Base-by-base conservation (phyloP, 2,329 filamentous ascomycete species). In the Remersonia thermophila region DNA sequence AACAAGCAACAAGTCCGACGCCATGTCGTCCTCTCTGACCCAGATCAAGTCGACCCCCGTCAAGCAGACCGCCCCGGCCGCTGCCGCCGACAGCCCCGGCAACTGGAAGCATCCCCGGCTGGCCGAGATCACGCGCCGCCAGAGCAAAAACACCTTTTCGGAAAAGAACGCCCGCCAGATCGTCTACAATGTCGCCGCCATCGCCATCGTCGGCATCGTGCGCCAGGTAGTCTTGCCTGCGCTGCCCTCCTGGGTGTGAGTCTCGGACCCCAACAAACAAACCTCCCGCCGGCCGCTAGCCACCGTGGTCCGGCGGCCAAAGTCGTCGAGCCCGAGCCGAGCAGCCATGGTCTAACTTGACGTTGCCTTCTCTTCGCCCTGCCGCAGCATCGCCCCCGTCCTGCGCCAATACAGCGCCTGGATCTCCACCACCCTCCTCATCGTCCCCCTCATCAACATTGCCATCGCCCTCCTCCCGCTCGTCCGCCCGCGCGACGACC, bases 71-170 rank as follows among this genome's bases (percentile, higher is more conserved):
- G 18, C 42, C 2, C 18, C 61, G 47, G 51, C 37, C 12, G 7
- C 61, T 46, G 52, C 71, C 46, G 43, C 68, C 53, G 71, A 75
- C 36, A 75, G 70, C 49, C 72, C 83, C 6, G 87, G 89, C 37
- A 84, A 79, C 54, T 98, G 91, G 89, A 75, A 78, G 52, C 91
- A 98, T 57, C 91, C 91, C 25, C 77, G 80, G 44, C 70, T 95
- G 46, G 72, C 85, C 51, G 89, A 96, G 60, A 93, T 98, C 54
- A 77, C 82, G 12, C 72, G 73, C 44, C 77, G 91, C 35, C 83
- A 86, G 54, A 79, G 83, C 55, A 79, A 78, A 14, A 76, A 77
- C 11, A 82, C 70, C 32, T 94, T 96, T 56, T 76, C 78, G 38
- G 77, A 87, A 48, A 73, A 73, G 54, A 89, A 94, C 46, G 61